phyloP scores from a whole-genome alignment of 2,329 filamentous ascomycete genomes.

The Cephalotrichum gorgonifer region DNA sequence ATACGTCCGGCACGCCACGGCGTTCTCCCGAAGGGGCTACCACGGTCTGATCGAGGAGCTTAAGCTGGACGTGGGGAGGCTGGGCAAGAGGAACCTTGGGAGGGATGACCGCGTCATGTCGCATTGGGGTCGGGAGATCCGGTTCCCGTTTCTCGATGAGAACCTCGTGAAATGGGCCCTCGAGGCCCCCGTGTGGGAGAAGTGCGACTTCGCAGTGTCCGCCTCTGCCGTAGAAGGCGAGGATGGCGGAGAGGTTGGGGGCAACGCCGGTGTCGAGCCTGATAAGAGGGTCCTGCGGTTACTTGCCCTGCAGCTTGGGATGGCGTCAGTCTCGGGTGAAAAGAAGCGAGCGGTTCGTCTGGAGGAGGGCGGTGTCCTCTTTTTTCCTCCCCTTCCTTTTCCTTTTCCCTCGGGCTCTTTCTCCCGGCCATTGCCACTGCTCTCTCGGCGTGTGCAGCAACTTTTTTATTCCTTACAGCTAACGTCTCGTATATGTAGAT shows the following conservation, averaged over 20 bases:
- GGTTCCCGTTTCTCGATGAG: constrained; percentile 89
- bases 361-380: not conserved
- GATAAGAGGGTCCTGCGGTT: constrained; percentile 75
- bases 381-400: not conserved
- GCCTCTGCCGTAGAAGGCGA: not conserved
- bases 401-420: not conserved
- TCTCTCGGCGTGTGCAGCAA: too few relatives aligned
- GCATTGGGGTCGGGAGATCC: constrained; percentile 78
- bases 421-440: too few relatives aligned
- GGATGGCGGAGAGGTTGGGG: constrained; percentile 8
- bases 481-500: constrained; percentile 36
- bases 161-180: constrained; percentile 74
- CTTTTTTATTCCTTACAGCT: too few relatives aligned
- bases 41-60: constrained; percentile 69
- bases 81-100: constrained; percentile 90
- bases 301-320: constrained; percentile 62
- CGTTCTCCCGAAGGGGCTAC: constrained; percentile 62
- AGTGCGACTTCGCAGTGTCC: constrained; percentile 70
- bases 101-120: constrained; percentile 87
- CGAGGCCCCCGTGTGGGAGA: constrained; percentile 63
- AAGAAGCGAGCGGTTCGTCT: constrained; percentile 77
- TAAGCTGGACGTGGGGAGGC: constrained; percentile 69
- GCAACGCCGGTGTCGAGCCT: constrained; percentile 46
- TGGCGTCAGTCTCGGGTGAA: constrained; percentile 64
- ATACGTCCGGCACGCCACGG: constrained; percentile 73